phyloP scores from a whole-genome alignment of 495 filamentous ascomycete species.

The Aspergillus affinis region DNA sequence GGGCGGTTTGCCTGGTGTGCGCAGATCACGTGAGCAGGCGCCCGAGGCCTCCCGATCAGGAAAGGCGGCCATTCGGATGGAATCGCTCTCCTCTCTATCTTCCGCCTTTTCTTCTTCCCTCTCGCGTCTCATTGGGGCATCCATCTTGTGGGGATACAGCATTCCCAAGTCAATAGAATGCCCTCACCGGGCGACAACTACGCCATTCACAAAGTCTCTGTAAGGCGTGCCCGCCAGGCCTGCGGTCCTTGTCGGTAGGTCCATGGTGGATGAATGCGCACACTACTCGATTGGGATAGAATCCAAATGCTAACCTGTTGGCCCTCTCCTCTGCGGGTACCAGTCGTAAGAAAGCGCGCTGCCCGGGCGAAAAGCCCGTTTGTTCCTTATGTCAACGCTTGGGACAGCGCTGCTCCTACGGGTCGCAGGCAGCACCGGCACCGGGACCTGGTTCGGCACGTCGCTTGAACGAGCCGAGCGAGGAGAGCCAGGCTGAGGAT shows the following conservation, averaged over 20 bases:
- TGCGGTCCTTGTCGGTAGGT: conserved; percentile 41
- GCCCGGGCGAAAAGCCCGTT: conserved; percentile 38
- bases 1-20: no score
- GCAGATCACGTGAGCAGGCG: conserved; percentile 18
- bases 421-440: conserved; percentile 10
- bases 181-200: conserved; percentile 27
- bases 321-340: not conserved
- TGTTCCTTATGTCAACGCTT: conserved; percentile 39
- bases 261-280: not conserved
- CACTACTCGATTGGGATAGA: not conserved
- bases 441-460: not conserved
- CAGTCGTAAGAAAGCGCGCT: conserved; percentile 43
- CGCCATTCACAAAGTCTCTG: conserved; percentile 30
- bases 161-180: conserved; percentile 14
- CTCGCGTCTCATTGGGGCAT: not conserved
- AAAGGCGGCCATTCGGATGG: no score
- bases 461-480: not conserved
- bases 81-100: no score
- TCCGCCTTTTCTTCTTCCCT: no score
- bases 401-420: conserved; percentile 37
- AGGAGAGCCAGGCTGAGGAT: not conserved
- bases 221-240: conserved; percentile 40
- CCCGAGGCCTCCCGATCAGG: not conserved
- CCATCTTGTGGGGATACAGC: not conserved
- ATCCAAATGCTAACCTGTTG: not conserved